phyloP scores from a whole-genome alignment of 495 filamentous ascomycete genomes.

The Lichina pygmaea region DNA sequence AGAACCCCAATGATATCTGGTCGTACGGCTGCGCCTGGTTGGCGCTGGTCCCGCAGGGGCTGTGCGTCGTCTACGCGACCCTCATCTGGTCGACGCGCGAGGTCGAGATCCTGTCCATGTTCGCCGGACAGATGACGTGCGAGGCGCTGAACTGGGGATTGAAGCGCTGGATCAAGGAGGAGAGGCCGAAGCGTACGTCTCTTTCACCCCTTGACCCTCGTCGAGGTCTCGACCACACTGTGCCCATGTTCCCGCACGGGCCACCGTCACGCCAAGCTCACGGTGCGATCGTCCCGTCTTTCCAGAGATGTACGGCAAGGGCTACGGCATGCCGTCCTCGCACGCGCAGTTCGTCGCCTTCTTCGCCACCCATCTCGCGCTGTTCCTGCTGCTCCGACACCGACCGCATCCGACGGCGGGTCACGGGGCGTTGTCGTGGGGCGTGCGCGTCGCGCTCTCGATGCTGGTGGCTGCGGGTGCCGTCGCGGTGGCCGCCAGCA shows the following conservation, averaged over 20 bases:
- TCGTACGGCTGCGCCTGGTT: constrained; percentile 81
- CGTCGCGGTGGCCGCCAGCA: constrained; percentile 42
- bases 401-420: constrained; percentile 22
- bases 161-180: constrained; percentile 77
- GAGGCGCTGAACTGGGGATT: constrained; percentile 80
- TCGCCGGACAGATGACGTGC: constrained; percentile 73
- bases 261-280: background rate
- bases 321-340: constrained; percentile 97
- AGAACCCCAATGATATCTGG: constrained; percentile 70
- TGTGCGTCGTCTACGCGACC: constrained; percentile 72
- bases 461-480: constrained; percentile 29
- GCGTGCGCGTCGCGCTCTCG: constrained; percentile 29
- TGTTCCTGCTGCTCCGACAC: constrained; percentile 66
- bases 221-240: background rate
- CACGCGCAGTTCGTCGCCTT: constrained; percentile 87
- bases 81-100: constrained; percentile 78
- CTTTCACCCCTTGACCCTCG: background rate
- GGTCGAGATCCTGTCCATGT: constrained; percentile 71
- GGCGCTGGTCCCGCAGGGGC: constrained; percentile 71
- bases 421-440: constrained; percentile 24
- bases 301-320: constrained; percentile 61
- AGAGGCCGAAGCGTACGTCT: constrained; percentile 44
- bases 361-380: constrained; percentile 54
- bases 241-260: background rate
- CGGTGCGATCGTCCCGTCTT: background rate